A percentile compares a stretch with the other conserved stretches of the same genome.
Conservation (phyloP, 2,329 filamentous ascomycete species). For the Clonostachys byssicola region DNA sequence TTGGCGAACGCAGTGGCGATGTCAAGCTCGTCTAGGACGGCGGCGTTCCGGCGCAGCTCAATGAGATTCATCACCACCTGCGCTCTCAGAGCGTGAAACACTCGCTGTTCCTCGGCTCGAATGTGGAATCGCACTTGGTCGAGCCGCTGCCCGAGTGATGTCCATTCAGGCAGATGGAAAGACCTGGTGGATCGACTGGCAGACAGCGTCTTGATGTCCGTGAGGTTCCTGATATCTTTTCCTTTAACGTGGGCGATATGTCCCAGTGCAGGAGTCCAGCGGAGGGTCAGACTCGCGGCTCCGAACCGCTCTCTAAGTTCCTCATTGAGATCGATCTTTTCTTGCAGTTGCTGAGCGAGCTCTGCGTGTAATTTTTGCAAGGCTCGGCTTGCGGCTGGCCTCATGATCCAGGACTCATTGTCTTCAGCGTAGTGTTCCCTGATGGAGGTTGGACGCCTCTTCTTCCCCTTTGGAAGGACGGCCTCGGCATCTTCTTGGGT, state of each 20-base stretch:
- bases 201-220: constrained; percentile 47
- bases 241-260: constrained; percentile 90
- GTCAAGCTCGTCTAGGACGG: constrained; percentile 91
- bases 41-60: constrained; percentile 81
- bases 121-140: constrained; percentile 77
- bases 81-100: constrained; percentile 72
- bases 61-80: constrained; percentile 78
- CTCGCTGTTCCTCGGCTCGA: constrained; percentile 75
- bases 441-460: constrained; percentile 39
- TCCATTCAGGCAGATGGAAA: constrained; percentile 84
- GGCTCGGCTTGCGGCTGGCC: constrained; percentile 59
- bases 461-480: constrained; percentile 49
- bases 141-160: constrained; percentile 70
- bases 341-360: constrained; percentile 53
- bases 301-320: constrained; percentile 57
- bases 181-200: constrained; percentile 81
- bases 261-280: constrained; percentile 82
- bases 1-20: constrained; percentile 81
- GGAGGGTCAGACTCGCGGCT: constrained; percentile 67
- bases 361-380: constrained; percentile 65
- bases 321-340: constrained; percentile 58
- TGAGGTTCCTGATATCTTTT: constrained; percentile 53
- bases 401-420: constrained; percentile 61
- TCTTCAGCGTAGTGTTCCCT: constrained; percentile 57
- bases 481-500: constrained; percentile 46